phyloP scores from a whole-genome alignment of 2,329 filamentous ascomycete species.

The Fusarium austroafricanum region DNA sequence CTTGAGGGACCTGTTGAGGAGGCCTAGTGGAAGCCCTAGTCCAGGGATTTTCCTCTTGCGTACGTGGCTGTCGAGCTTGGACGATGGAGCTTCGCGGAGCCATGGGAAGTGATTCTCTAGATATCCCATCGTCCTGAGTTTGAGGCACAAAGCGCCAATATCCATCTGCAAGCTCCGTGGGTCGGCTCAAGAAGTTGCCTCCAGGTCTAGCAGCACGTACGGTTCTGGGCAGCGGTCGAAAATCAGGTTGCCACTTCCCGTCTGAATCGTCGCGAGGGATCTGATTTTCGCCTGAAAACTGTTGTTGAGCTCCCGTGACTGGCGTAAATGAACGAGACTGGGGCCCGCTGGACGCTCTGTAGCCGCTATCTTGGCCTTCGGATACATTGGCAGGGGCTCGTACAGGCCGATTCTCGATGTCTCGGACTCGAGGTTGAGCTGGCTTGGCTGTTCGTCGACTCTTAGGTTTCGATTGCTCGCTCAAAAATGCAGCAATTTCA shows the following conservation, averaged over 20 bases:
- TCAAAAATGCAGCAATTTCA: conserved; percentile 8
- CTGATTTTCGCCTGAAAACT: not conserved
- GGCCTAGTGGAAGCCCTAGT: not conserved
- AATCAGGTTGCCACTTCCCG: not conserved
- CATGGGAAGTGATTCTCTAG: not conserved
- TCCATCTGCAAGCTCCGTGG: not conserved
- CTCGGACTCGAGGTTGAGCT: not conserved
- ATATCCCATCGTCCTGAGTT: not conserved
- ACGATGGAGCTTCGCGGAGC: not conserved
- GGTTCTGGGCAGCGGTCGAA: not conserved
- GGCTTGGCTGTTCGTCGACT: conserved; percentile 1
- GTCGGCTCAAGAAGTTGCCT: not conserved
- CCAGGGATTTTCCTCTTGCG: not conserved
- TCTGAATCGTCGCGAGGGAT: not conserved
- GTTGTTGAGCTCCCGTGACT: not conserved
- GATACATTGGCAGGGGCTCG: not conserved
- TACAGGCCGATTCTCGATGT: not conserved
- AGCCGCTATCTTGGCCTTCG: not conserved
- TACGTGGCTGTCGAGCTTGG: not conserved
- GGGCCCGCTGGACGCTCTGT: not conserved
- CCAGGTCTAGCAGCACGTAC: not conserved
- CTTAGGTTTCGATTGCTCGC: conserved; percentile 9
- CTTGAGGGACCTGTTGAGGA: not conserved
- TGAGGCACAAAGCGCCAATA: conserved; percentile 2
- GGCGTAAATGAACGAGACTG: not conserved